A percentile compares a stretch with the other conserved stretches of the same genome.
phyloP scores from a whole-genome alignment of 352 stramenopile species.

The Pythium coloratum region DNA sequence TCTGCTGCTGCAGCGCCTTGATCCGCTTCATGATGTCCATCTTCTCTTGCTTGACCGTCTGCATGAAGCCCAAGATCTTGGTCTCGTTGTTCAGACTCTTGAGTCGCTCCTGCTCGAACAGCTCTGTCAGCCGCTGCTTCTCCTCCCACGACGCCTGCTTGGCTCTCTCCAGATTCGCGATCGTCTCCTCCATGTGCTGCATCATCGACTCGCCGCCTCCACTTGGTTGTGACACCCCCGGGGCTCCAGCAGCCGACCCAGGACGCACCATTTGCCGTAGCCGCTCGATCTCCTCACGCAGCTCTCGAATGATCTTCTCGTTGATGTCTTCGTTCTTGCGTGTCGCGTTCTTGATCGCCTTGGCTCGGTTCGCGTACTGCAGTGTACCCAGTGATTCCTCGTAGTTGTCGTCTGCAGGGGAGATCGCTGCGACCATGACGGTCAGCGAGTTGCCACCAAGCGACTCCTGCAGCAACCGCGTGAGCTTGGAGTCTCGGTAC shows the following conservation, averaged over 20 bases:
- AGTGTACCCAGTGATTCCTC: slow-evolving; percentile 94
- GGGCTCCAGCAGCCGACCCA: slow-evolving; percentile 14
- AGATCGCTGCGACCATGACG: slow-evolving; percentile 94
- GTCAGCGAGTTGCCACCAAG: slow-evolving; percentile 92
- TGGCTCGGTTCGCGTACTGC: slow-evolving; percentile 92
- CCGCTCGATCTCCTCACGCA: slow-evolving; percentile 91
- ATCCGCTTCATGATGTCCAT: slow-evolving; percentile 90
- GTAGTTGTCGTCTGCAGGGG: slow-evolving; percentile 90
- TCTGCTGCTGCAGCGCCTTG: slow-evolving; percentile 81
- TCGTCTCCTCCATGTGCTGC: slow-evolving; percentile 84
- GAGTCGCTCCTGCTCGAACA: slow-evolving; percentile 87
- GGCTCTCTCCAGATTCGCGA: slow-evolving; percentile 80
- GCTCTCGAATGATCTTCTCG: slow-evolving; percentile 89
- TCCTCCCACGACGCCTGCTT: slow-evolving; percentile 92
- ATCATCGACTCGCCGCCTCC: slow-evolving; percentile 44
- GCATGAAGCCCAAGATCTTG: slow-evolving; percentile 87
- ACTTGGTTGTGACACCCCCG: slow-evolving; percentile 10
- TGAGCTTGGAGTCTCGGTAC: slow-evolving; percentile 92
- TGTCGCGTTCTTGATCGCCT: slow-evolving; percentile 90
- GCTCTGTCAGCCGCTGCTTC: slow-evolving; percentile 76
- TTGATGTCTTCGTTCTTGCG: slow-evolving; percentile 91
- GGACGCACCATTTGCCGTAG: slow-evolving; percentile 86
- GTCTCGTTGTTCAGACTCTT: slow-evolving; percentile 83
- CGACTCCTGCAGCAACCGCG: slow-evolving; percentile 85
- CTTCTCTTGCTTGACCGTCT: slow-evolving; percentile 91